These are phyloP conservation scores for Fusarium sp. DNA, from an alignment of 2,329 filamentous ascomycete genomes.

Conservation along the genomic window DNA sequence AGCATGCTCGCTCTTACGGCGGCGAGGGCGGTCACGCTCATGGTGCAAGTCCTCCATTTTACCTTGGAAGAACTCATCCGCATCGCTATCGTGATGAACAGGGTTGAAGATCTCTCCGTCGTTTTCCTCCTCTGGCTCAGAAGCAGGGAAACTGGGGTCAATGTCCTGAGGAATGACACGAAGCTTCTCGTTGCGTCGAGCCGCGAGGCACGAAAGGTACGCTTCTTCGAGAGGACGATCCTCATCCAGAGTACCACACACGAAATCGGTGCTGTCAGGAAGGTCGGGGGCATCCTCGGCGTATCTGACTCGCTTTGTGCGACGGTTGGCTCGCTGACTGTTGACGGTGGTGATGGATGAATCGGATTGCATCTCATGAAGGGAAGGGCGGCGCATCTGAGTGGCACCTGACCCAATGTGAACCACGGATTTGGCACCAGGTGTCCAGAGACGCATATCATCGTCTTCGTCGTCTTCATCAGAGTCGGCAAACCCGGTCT, in stretches of 20 bases:
- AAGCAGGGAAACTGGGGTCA: conserved; percentile 96
- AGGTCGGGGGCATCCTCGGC: conserved; percentile 77
- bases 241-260: conserved; percentile 97
- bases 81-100: conserved; percentile 73
- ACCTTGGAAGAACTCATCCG: conserved; percentile 77
- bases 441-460: conserved; percentile 67
- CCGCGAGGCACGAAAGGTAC: conserved; percentile 86
- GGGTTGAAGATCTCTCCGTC: conserved; percentile 75
- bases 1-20: conserved; percentile 63
- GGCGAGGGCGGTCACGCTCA: conserved; percentile 64
- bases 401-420: conserved; percentile 54
- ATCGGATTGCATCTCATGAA: conserved; percentile 67
- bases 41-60: conserved; percentile 75
- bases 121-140: conserved; percentile 88
- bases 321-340: conserved; percentile 55
- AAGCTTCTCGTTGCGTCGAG: conserved; percentile 84
- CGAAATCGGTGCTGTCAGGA: conserved; percentile 97
- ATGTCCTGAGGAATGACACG: conserved; percentile 93
- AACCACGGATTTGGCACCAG: conserved; percentile 56
- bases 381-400: conserved; percentile 52
- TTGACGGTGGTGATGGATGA: conserved; percentile 67
- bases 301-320: conserved; percentile 48
- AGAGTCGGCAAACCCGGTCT: conserved; percentile 76
- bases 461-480: conserved; percentile 79
- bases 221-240: conserved; percentile 94